Conservation (phyloP, 2,329 filamentous ascomycete species). For the Tolypocladium album region DNA sequence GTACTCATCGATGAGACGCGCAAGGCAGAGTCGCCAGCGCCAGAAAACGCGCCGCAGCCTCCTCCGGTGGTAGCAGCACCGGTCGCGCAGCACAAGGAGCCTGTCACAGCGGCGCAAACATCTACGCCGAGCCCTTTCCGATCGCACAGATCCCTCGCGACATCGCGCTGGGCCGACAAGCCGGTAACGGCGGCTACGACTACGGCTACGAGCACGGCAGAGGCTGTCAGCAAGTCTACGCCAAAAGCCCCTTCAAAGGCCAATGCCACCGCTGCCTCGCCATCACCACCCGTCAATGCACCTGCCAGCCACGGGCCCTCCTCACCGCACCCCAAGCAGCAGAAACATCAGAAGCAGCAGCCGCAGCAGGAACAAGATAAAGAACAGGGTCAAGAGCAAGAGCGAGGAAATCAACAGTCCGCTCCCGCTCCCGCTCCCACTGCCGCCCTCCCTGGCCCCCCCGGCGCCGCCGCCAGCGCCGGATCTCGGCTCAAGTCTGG, state of each 20-base stretch:
- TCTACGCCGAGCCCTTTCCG: not conserved
- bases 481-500: slow-evolving; percentile 40
- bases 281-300: slow-evolving; percentile 5
- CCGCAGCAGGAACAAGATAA: not conserved
- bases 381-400: not conserved
- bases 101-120: not conserved
- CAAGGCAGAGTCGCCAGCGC: slow-evolving; percentile 3
- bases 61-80: not conserved
- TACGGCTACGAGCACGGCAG: not conserved
- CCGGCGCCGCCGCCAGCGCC: slow-evolving; percentile 21
- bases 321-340: slow-evolving; percentile 4
- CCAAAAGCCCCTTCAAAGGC: not conserved
- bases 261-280: slow-evolving; percentile 4
- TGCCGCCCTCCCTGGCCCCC: not conserved
- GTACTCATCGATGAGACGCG: slow-evolving; percentile 12
- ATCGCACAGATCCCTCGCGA: slow-evolving; percentile 14
- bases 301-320: not conserved
- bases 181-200: slow-evolving; percentile 5
- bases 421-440: slow-evolving; percentile 1
- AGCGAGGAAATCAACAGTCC: not conserved
- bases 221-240: not conserved
- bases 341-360: not conserved
- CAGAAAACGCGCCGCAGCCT: slow-evolving; percentile 7
- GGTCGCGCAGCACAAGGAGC: not conserved
- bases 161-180: slow-evolving; percentile 22